Percentiles rank a stretch among this genome's conserved stretches.
Evolutionary conservation across 2,329 filamentous ascomycete genomes (phyloP).

Genomic region (Pyricularia sp.): DNA sequence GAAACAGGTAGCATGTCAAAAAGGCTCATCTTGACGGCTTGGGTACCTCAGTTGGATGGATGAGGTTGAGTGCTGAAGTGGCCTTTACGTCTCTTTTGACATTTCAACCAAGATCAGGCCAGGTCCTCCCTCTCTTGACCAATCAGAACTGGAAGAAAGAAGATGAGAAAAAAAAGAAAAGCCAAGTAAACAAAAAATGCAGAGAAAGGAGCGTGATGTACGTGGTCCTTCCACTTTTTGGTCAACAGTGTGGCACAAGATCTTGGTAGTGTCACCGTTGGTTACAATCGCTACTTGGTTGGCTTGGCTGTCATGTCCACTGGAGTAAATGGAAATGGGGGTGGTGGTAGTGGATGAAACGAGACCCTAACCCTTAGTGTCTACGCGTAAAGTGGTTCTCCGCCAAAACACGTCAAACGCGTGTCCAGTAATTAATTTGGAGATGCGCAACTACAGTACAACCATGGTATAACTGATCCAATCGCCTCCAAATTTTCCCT

Average conservation of each 20-base stretch:
- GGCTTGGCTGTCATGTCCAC: not conserved
- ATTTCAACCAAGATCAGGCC: not conserved
- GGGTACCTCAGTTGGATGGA: not conserved
- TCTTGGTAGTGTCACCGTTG: not conserved
- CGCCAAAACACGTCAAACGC: not conserved
- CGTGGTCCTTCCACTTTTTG: not conserved
- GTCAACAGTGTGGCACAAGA: not conserved
- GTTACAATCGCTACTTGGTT: not conserved
- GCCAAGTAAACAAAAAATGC: not conserved
- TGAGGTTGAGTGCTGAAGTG: not conserved
- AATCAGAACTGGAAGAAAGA: not conserved
- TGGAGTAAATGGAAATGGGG: too few relatives aligned
- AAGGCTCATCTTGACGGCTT: not conserved
- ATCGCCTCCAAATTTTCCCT: not conserved
- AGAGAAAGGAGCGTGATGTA: not conserved
- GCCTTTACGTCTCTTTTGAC: not conserved
- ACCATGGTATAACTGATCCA: not conserved
- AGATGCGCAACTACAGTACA: too few relatives aligned
- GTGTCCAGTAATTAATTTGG: not conserved
- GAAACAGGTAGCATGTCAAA: not conserved
- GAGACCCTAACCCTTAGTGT: not conserved
- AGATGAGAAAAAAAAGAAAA: not conserved
- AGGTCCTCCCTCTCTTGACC: not conserved
- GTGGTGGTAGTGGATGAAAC: not conserved
- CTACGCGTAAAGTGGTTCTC: not conserved